A percentile compares a stretch with the other conserved stretches of the same genome.
phyloP scores from a whole-genome alignment of 208 protist species.

The Kentomonas sorsogonicus region DNA sequence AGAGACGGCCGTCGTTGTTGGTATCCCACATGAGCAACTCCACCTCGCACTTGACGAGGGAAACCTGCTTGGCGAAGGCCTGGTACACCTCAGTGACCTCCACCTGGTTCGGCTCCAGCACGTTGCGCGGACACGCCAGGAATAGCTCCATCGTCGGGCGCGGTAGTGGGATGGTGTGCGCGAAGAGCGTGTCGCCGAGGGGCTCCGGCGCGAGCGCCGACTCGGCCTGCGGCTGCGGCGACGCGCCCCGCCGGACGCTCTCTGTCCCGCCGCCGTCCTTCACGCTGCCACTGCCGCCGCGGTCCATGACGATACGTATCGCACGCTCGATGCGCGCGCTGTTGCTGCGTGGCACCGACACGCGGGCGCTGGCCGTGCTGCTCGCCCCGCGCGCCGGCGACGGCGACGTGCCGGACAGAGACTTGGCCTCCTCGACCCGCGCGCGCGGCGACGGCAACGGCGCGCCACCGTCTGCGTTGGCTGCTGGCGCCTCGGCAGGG shows the following conservation, averaged over 20 bases:
- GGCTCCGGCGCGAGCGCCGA: background rate
- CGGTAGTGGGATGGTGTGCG: conserved; percentile 36
- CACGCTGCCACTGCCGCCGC: background rate
- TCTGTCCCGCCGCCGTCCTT: conserved; percentile 1
- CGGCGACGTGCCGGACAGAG: background rate
- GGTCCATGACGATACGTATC: too few species aligned
- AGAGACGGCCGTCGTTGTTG: conserved; percentile 80
- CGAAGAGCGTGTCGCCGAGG: conserved; percentile 48
- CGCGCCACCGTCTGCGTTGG: background rate
- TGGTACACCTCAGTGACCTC: conserved; percentile 61
- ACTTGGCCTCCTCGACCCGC: background rate
- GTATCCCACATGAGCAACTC: conserved; percentile 81
- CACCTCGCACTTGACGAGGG: conserved; percentile 76
- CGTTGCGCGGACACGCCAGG: conserved; percentile 55
- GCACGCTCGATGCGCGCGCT: too few species aligned
- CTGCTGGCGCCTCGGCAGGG: background rate
- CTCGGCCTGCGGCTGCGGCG: background rate
- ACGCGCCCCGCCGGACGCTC: background rate
- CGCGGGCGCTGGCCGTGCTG: background rate
- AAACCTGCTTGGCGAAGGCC: conserved; percentile 76
- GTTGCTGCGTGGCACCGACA: too few species aligned
- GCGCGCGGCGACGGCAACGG: background rate
- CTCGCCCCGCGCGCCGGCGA: background rate
- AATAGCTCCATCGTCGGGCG: conserved; percentile 58
- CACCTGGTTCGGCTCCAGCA: conserved; percentile 26